Evolutionary conservation across 345 rosid species (phyloP).

Genomic region (Geranium brycei): DNA sequence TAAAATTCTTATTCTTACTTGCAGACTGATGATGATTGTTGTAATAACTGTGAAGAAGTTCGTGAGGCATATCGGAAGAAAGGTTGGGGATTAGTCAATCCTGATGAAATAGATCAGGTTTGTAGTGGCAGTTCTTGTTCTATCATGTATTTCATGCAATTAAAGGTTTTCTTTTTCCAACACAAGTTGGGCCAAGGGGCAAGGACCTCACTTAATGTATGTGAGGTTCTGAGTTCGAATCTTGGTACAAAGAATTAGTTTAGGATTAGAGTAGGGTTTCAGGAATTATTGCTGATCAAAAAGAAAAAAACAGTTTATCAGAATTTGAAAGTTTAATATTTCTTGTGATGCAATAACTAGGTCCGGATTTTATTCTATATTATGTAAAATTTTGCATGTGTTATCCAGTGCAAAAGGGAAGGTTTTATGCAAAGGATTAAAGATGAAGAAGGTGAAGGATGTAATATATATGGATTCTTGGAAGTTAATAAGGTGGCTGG

Average conservation of each 20-base stretch:
- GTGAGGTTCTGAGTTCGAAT: too few species aligned
- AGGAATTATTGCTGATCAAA: too few species aligned
- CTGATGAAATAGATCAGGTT: conserved; percentile 84
- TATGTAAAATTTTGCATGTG: conserved; percentile 4
- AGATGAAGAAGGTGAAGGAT: conserved; percentile 96
- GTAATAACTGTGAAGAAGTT: conserved; percentile 82
- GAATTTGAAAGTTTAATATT: too few species aligned
- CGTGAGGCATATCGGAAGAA: conserved; percentile 91
- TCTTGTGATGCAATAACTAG: background rate
- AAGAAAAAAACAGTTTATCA: too few species aligned
- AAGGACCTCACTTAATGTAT: too few species aligned
- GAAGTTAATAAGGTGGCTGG: conserved; percentile 96
- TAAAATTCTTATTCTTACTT: conserved; percentile 2
- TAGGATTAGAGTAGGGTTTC: too few species aligned
- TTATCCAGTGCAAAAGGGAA: conserved; percentile 79
- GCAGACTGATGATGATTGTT: conserved; percentile 73
- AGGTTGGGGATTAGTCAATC: conserved; percentile 85
- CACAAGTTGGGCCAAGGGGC: too few species aligned
- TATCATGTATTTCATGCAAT: background rate
- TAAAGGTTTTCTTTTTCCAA: too few species aligned
- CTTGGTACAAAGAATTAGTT: too few species aligned
- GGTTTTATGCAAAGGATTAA: conserved; percentile 75
- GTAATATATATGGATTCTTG: conserved; percentile 81
- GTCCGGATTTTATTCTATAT: background rate
- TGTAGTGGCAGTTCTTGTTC: conserved; percentile 9